phyloP scores from a whole-genome alignment of 2,329 filamentous ascomycete species.

The Graphiopsis chlorocephala region DNA sequence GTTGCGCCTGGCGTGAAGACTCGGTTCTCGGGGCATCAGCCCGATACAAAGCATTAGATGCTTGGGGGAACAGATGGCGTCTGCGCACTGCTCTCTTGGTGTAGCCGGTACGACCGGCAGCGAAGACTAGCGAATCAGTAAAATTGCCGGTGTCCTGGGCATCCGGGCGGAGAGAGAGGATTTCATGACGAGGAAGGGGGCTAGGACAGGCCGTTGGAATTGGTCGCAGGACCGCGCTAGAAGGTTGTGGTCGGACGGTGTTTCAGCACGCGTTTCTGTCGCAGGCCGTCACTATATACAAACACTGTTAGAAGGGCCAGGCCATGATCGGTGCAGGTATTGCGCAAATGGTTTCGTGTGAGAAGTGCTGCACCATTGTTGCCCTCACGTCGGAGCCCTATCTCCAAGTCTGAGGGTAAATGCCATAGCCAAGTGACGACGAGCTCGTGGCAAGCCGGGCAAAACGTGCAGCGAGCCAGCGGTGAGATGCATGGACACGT shows the following conservation, averaged over 20 bases:
- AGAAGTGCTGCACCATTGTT: slow-evolving; percentile 9
- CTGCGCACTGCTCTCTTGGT: background rate
- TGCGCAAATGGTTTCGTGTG: background rate
- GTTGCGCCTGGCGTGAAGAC: background rate
- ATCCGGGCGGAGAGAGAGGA: background rate
- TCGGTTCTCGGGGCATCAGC: background rate
- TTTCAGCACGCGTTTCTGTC: slow-evolving; percentile 6
- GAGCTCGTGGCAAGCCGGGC: background rate
- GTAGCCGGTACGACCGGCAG: background rate
- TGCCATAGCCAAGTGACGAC: background rate
- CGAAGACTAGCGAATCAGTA: background rate
- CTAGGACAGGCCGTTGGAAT: slow-evolving; percentile 8
- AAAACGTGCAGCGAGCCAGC: background rate
- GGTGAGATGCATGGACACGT: slow-evolving; percentile 12
- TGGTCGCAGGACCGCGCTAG: slow-evolving; percentile 14
- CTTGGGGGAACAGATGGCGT: slow-evolving; percentile 11
- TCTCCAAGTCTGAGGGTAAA: background rate
- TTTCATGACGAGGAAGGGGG: slow-evolving; percentile 11
- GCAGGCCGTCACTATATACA: background rate
- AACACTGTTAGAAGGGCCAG: background rate
- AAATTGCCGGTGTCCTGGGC: slow-evolving; percentile 1
- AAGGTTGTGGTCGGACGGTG: slow-evolving; percentile 7
- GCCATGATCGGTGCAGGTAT: background rate
- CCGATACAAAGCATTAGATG: background rate
- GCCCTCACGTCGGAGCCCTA: background rate